Conservation (phyloP, 2,329 filamentous ascomycete species). For the Knufia fluminis region DNA sequence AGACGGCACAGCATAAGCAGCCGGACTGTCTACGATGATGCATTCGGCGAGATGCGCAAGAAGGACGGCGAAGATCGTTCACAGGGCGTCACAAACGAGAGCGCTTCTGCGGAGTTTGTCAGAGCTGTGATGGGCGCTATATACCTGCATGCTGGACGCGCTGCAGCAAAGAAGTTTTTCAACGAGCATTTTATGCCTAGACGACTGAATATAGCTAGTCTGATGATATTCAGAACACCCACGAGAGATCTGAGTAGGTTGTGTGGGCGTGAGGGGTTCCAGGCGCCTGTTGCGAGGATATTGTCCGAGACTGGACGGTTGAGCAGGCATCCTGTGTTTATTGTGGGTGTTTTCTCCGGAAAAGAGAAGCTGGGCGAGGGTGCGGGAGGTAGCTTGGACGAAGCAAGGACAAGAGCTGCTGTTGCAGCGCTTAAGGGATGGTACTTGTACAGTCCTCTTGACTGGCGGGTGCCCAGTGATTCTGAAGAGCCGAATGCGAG, state of each 20-base stretch:
- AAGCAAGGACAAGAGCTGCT: conserved; percentile 68
- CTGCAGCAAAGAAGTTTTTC: conserved; percentile 73
- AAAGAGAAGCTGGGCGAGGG: conserved; percentile 86
- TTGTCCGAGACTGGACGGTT: conserved; percentile 82
- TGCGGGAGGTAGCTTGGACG: conserved; percentile 65
- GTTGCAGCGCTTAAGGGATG: conserved; percentile 83
- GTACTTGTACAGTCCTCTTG: conserved; percentile 84
- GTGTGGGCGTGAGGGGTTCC: conserved; percentile 83
- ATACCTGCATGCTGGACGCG: conserved; percentile 73
- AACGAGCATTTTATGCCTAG: conserved; percentile 73
- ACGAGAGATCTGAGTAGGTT: conserved; percentile 73
- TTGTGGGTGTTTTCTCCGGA: conserved; percentile 90
- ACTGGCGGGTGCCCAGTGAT: conserved; percentile 60
- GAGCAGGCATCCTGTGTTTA: conserved; percentile 78
- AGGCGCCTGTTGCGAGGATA: conserved; percentile 73
- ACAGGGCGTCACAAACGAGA: conserved; percentile 40
- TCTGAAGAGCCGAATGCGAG: conserved; percentile 53
- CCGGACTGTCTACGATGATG: conserved; percentile 70
- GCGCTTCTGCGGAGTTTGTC: conserved; percentile 66
- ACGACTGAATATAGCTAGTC: conserved; percentile 61
- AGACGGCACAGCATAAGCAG: conserved; percentile 65
- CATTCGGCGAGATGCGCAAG: conserved; percentile 61
- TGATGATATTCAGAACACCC: conserved; percentile 80
- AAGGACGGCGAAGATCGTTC: conserved; percentile 10
- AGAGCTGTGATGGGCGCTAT: conserved; percentile 75